A percentile compares a stretch with the other conserved stretches of the same genome.
Evolutionary conservation across 108 stramenopile genomes (phyloP).

Genomic region (Nitzschia palea): DNA sequence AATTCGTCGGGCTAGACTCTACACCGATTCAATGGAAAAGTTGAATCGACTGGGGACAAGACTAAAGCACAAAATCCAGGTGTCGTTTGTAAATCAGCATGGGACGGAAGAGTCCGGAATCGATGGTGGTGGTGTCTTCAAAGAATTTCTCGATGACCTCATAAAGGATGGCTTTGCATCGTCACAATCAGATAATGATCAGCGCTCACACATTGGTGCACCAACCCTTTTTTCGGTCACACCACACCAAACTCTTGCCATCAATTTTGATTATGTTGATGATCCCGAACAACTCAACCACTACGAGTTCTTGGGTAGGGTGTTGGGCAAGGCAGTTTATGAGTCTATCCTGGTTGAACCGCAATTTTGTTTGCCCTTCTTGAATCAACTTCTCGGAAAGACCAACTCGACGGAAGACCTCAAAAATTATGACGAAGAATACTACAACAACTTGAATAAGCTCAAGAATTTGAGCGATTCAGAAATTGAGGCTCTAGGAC

Average conservation of each 20-base stretch:
- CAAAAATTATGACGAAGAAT: slow-evolving; percentile 89
- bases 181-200: not conserved
- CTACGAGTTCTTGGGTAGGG: slow-evolving; percentile 92
- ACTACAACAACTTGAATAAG: slow-evolving; percentile 84
- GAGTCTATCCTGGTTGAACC: slow-evolving; percentile 90
- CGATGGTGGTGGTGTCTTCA: slow-evolving; percentile 99
- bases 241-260: slow-evolving; percentile 64
- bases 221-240: slow-evolving; percentile 72
- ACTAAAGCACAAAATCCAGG: slow-evolving; percentile 86
- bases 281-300: slow-evolving; percentile 45
- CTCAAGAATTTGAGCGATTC: slow-evolving; percentile 62
- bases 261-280: slow-evolving; percentile 52
- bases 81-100: slow-evolving; percentile 92
- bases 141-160: slow-evolving; percentile 89
- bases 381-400: slow-evolving; percentile 87
- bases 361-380: slow-evolving; percentile 87
- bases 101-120: slow-evolving; percentile 97
- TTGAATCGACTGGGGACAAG: slow-evolving; percentile 59
- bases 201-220: slow-evolving; percentile 22
- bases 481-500: slow-evolving; percentile 71
- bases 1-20: slow-evolving; percentile 73
- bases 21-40: slow-evolving; percentile 72
- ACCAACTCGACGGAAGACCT: slow-evolving; percentile 93
- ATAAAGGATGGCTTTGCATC: slow-evolving; percentile 81
- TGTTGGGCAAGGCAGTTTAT: slow-evolving; percentile 96